Percentiles rank a stretch among this genome's conserved stretches.
Conservation (phyloP, 768 basidiomycete species). For the Dendrothele bispora region DNA sequence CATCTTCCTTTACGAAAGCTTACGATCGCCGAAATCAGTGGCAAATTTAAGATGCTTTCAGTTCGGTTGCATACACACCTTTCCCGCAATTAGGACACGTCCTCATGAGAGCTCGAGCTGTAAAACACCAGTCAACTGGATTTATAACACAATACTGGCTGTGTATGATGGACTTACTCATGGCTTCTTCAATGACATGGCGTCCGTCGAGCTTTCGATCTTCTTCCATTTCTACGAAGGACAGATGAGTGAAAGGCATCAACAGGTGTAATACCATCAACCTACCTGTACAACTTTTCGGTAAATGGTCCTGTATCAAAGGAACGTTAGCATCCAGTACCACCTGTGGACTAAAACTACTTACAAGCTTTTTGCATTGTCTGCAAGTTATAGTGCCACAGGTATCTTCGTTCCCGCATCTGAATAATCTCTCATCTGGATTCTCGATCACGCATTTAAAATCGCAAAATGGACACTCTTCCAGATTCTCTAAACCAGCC, state of each 20-base stretch:
- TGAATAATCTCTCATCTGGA: constrained; percentile 37
- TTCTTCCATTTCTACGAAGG: constrained; percentile 63
- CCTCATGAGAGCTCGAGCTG: constrained; percentile 81
- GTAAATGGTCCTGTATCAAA: constrained; percentile 70
- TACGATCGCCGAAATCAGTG: constrained; percentile 7
- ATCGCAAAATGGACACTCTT: constrained; percentile 91
- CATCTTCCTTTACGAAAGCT: constrained; percentile 81
- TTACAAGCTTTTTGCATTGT: constrained; percentile 69
- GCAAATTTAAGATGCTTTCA: not conserved
- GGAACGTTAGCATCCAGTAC: too few species aligned
- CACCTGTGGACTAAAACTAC: too few species aligned
- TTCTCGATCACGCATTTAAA: constrained; percentile 79
- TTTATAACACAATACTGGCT: constrained; percentile 8
- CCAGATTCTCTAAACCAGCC: constrained; percentile 76
- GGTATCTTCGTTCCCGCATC: constrained; percentile 54
- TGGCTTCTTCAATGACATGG: constrained; percentile 88
- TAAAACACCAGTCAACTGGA: not conserved
- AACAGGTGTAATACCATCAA: too few species aligned
- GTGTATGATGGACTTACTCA: constrained; percentile 57
- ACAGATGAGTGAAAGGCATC: too few species aligned
- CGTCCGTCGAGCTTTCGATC: constrained; percentile 74
- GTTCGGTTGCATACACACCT: constrained; percentile 39
- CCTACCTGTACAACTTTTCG: constrained; percentile 76
- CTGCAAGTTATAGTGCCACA: constrained; percentile 81
- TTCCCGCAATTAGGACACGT: constrained; percentile 87